Conservation (phyloP, 371 early-diverging fungal species). For the Lichtheimia corymbifera region DNA sequence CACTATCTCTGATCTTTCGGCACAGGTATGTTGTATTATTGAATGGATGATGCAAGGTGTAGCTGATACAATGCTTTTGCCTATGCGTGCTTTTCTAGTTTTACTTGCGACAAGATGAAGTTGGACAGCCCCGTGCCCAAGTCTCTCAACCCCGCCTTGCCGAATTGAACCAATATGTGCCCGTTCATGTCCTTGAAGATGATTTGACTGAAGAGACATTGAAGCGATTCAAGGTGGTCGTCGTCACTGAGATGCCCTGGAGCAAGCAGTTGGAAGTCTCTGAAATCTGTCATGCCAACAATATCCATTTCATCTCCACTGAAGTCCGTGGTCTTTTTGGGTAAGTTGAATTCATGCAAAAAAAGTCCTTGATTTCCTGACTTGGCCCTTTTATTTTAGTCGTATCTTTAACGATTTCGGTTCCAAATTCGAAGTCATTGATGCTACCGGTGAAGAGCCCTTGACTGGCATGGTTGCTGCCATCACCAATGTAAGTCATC, state of each 20-base stretch:
- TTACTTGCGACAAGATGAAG: conserved; percentile 87
- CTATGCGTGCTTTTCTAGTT: conserved; percentile 61
- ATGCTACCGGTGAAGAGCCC: conserved; percentile 95
- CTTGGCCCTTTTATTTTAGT: conserved; percentile 17
- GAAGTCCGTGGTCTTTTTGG: conserved; percentile 96
- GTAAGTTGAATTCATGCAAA: conserved; percentile 36
- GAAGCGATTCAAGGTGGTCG: conserved; percentile 84
- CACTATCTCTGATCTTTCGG: conserved; percentile 85
- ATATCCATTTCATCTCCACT: conserved; percentile 93
- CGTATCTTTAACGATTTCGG: conserved; percentile 98
- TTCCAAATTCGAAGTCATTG: conserved; percentile 82
- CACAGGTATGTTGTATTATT: conserved; percentile 67
- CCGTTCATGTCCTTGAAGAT: conserved; percentile 81
- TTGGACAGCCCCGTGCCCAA: conserved; percentile 90
- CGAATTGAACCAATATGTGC: conserved; percentile 98
- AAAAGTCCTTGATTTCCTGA: neutral
- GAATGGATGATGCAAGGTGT: neutral
- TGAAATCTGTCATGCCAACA: conserved; percentile 81
- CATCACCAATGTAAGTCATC: conserved; percentile 62
- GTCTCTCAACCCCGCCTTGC: conserved; percentile 84
- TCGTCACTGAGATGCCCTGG: conserved; percentile 81
- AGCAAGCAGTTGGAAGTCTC: conserved; percentile 87
- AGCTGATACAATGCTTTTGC: conserved; percentile 5
- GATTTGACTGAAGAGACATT: conserved; percentile 76
- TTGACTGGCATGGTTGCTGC: conserved; percentile 94